Evolutionary conservation across 2,329 filamentous ascomycete species (phyloP), one percentile per base, ranked within the genome.

Genomic region (Ophiostoma fasciatum): DNA sequence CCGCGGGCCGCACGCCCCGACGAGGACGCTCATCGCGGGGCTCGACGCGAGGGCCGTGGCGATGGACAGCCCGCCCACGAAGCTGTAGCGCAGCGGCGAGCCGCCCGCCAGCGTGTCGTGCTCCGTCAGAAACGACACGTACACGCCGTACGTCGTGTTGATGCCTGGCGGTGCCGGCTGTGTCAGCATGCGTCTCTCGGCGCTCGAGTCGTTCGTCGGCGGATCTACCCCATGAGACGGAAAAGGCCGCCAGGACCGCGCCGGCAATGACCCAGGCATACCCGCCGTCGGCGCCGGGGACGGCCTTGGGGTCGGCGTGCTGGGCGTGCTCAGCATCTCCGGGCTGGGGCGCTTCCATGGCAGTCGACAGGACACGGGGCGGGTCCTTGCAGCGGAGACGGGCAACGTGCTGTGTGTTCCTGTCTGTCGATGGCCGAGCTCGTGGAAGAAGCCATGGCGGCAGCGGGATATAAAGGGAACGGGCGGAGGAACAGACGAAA

Each of bases 1-100:
- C 0, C 31, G 34, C n/a, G 31, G 23, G 4, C 35, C 34, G 10
- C 34, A 37, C 7, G 23, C n/a, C 11, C 19, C 14, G 12, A 31
- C 22, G 13, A 37, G 14, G 11, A 30, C 10, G 22, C 21, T 37
- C 17, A 22, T n/a, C 2, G 37, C 11, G 3, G 38, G 38, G 5
- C 34, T 31, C 8, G 31, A 33, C 3, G 37, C 14, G 1, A 40
- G 33, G 7, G 34, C 38, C 13, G 17, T n/a, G 5, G 34, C 34
- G 21, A 40, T 35, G 8, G 38, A 33, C 1, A 40, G 34, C 2
- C 38, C 38, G 13, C 38, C 38, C 13, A 40, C 38, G 12, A 40
- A 40, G 7, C 34, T 35, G 12, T 40, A 40, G 3, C 38, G 38
- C 3, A 40, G 19, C 7, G 30, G 25, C 10, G 38, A 33, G 1